phyloP scores from a whole-genome alignment of 441 rosid species.

The Corymbia citriodora region DNA sequence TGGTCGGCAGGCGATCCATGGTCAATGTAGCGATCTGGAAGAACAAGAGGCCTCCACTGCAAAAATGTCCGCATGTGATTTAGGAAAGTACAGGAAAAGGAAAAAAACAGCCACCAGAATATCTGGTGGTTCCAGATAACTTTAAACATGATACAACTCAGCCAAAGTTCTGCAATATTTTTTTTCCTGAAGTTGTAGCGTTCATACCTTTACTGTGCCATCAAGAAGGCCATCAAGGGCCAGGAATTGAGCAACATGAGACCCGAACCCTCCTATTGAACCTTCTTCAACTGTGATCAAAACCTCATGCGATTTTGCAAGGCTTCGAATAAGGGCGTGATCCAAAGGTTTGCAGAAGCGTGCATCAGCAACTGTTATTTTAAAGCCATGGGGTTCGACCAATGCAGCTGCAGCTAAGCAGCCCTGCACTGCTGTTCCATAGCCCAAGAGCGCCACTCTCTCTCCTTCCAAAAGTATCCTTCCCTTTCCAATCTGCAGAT shows the following conservation, averaged over 20 bases:
- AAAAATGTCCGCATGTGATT: not conserved
- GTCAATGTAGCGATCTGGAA: constrained; percentile 78
- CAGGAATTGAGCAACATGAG: constrained; percentile 88
- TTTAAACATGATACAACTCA: not conserved
- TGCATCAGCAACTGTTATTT: constrained; percentile 78
- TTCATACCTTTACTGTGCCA: constrained; percentile 69
- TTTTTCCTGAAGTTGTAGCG: not conserved
- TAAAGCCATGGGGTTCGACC: constrained; percentile 40
- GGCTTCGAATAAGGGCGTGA: constrained; percentile 57
- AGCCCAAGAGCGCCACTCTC: constrained; percentile 77
- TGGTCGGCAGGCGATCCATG: constrained; percentile 92
- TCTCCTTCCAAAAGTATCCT: constrained; percentile 81
- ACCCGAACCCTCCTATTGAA: constrained; percentile 91
- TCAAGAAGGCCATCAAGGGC: constrained; percentile 88
- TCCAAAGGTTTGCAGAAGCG: constrained; percentile 90
- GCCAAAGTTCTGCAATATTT: not conserved
- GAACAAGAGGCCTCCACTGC: constrained; percentile 93
- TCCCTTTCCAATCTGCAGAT: constrained; percentile 70
- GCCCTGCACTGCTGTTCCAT: constrained; percentile 82
- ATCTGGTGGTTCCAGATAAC: not conserved
- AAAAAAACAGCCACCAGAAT: not conserved
- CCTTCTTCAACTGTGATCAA: constrained; percentile 93
- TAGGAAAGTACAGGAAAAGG: not conserved
- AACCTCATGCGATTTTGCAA: constrained; percentile 75
- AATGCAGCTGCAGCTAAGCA: constrained; percentile 73